Percentiles rank a stretch among this genome's conserved stretches.
phyloP scores from a whole-genome alignment of 2,329 filamentous ascomycete species.

The Fusarium pseudonygamai region DNA sequence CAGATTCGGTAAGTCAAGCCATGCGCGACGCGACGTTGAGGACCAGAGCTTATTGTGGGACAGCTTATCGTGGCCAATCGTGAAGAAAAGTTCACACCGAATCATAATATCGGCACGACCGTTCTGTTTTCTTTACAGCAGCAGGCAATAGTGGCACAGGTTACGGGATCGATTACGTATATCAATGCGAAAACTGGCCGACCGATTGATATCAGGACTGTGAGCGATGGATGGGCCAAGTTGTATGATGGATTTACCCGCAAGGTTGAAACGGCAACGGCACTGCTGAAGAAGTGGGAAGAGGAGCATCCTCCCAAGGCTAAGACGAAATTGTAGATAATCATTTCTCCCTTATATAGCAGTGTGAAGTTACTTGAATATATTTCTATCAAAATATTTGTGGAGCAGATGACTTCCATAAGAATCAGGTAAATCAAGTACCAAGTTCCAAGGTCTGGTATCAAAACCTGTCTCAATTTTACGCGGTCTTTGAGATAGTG shows the following conservation, averaged over 20 bases:
- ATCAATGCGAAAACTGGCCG: neutral
- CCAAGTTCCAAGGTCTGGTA: too few relatives aligned
- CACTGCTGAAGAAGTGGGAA: neutral
- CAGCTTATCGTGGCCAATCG: neutral
- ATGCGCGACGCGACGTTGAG: too few relatives aligned
- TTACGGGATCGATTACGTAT: neutral
- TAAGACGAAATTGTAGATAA: neutral
- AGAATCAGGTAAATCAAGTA: too few relatives aligned
- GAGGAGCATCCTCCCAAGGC: neutral
- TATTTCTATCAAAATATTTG: neutral
- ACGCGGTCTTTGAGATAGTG: neutral
- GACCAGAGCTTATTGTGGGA: neutral
- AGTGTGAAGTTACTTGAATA: neutral
- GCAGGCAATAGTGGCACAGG: neutral
- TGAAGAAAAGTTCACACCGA: neutral
- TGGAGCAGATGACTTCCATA: too few relatives aligned
- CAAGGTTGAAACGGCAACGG: neutral
- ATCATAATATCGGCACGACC: neutral
- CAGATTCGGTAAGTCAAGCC: neutral
- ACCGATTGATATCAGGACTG: neutral
- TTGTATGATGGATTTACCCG: neutral
- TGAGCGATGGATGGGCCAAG: neutral
- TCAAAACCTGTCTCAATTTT: accelerated
- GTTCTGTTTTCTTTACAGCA: neutral
- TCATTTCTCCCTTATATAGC: accelerated